Evolutionary conservation across 192 early-diverging fungal genomes (phyloP).

Genomic region (Umbelopsis isabellina): DNA sequence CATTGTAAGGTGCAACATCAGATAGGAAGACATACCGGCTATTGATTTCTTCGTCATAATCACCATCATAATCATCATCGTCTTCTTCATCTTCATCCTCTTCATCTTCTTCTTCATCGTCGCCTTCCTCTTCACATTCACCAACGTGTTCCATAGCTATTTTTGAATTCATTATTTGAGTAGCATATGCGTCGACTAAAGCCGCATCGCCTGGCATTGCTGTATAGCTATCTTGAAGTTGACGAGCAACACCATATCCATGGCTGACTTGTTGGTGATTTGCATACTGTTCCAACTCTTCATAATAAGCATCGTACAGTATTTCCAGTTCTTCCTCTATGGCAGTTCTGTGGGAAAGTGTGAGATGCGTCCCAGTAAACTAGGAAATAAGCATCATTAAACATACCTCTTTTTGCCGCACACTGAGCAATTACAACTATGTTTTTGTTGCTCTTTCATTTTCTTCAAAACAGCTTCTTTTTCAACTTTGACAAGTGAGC

Average conservation of each 20-base stretch:
- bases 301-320: conserved; percentile 88
- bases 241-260: conserved; percentile 18
- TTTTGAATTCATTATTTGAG: neutral
- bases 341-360: conserved; percentile 56
- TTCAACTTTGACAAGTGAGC: conserved; percentile 80
- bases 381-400: conserved; percentile 8
- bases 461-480: conserved; percentile 86
- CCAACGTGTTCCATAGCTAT: conserved; percentile 35
- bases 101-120: conserved; percentile 49
- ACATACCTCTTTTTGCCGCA: conserved; percentile 80
- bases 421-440: conserved; percentile 81
- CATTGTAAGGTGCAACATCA: neutral
- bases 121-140: conserved; percentile 52
- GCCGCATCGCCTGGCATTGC: conserved; percentile 15
- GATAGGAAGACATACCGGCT: neutral
- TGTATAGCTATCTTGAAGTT: conserved; percentile 20
- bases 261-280: conserved; percentile 66
- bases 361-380: conserved; percentile 19
- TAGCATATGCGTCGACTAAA: conserved; percentile 17
- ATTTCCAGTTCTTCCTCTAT: conserved; percentile 87
- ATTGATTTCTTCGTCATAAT: conserved; percentile 55
- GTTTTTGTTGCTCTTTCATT: conserved; percentile 90
- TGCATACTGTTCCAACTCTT: conserved; percentile 85
- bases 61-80: conserved; percentile 60
- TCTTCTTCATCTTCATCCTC: conserved; percentile 58